Evolutionary conservation across 1,284 basidiomycete genomes (phyloP).

Genomic region (Moniliella sp.): DNA sequence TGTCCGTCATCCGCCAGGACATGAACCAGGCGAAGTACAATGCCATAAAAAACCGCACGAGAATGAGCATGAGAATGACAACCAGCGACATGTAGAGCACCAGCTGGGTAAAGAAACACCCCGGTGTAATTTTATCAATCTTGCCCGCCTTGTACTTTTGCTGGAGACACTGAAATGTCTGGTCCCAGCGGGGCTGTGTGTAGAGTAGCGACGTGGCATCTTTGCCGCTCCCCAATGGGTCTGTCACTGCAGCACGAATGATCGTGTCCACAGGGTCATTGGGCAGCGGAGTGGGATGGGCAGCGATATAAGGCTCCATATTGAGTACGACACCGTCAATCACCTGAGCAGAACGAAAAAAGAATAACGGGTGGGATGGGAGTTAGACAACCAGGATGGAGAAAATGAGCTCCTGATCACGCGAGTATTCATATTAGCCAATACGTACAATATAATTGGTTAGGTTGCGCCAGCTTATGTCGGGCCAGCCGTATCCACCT

Average conservation of each 20-base stretch:
- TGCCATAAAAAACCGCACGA: slow-evolving; percentile 84
- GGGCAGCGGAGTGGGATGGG: slow-evolving; percentile 47
- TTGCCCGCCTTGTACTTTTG: slow-evolving; percentile 47
- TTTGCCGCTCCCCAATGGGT: slow-evolving; percentile 47
- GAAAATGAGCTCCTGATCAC: too few relatives aligned
- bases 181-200: slow-evolving; percentile 7
- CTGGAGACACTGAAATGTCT: slow-evolving; percentile 20
- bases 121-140: slow-evolving; percentile 87
- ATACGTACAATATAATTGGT: slow-evolving; percentile 8
- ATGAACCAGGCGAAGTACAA: slow-evolving; percentile 91
- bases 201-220: slow-evolving; percentile 49
- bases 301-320: slow-evolving; percentile 66
- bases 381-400: too few relatives aligned
- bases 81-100: slow-evolving; percentile 77
- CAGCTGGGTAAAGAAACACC: slow-evolving; percentile 73
- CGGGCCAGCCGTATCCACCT: slow-evolving; percentile 28
- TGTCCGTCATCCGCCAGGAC: slow-evolving; percentile 43
- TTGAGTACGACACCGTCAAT: slow-evolving; percentile 85
- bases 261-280: slow-evolving; percentile 53
- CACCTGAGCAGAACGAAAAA: slow-evolving; percentile 48
- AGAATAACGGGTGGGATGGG: too few relatives aligned
- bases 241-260: slow-evolving; percentile 35
- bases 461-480: slow-evolving; percentile 12
- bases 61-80: slow-evolving; percentile 69
- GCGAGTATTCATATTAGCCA: too few relatives aligned